Percentiles rank a stretch among this genome's conserved stretches.
Evolutionary conservation across 2,329 filamentous ascomycete species (phyloP).

Genomic region (Alternaria sp.): DNA sequence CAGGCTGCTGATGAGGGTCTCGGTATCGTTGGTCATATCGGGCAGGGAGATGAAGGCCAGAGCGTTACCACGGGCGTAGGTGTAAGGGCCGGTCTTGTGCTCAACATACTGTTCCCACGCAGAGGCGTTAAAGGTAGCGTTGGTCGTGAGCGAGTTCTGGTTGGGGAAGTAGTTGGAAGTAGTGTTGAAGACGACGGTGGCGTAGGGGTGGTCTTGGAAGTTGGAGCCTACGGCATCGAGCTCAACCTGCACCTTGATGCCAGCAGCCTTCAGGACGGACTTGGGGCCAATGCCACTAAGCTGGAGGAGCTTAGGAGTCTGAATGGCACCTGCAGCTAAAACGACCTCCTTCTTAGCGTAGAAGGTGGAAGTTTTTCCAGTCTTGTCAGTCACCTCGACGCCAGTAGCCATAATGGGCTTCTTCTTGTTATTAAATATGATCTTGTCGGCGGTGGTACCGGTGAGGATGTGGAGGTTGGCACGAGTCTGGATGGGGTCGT

Average conservation of each 20-base stretch:
- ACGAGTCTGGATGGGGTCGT: slow-evolving; percentile 38
- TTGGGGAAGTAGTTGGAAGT: slow-evolving; percentile 36
- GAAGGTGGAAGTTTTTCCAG: slow-evolving; percentile 19
- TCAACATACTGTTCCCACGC: slow-evolving; percentile 43
- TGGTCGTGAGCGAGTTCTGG: slow-evolving; percentile 33
- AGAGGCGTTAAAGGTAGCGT: slow-evolving; percentile 46
- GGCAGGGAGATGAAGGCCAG: slow-evolving; percentile 39
- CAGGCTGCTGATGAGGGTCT: slow-evolving; percentile 14
- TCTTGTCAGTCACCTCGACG: slow-evolving; percentile 30
- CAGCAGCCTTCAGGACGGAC: slow-evolving; percentile 40
- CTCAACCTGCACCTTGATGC: slow-evolving; percentile 37
- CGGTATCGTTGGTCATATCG: slow-evolving; percentile 30
- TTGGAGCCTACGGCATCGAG: slow-evolving; percentile 47
- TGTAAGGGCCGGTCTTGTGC: slow-evolving; percentile 46
- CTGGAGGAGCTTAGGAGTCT: slow-evolving; percentile 63
- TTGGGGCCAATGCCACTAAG: slow-evolving; percentile 46
- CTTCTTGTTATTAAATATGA: slow-evolving; percentile 30
- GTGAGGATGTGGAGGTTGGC: slow-evolving; percentile 41
- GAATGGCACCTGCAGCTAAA: slow-evolving; percentile 64
- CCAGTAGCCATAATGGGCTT: slow-evolving; percentile 29
- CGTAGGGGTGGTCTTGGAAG: slow-evolving; percentile 46
- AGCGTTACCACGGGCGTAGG: slow-evolving; percentile 36
- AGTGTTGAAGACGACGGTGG: slow-evolving; percentile 36
- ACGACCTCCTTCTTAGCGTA: slow-evolving; percentile 62
- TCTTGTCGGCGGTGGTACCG: slow-evolving; percentile 31